Conservation (phyloP, 2,329 filamentous ascomycete species). For the Phialophora tarda region DNA sequence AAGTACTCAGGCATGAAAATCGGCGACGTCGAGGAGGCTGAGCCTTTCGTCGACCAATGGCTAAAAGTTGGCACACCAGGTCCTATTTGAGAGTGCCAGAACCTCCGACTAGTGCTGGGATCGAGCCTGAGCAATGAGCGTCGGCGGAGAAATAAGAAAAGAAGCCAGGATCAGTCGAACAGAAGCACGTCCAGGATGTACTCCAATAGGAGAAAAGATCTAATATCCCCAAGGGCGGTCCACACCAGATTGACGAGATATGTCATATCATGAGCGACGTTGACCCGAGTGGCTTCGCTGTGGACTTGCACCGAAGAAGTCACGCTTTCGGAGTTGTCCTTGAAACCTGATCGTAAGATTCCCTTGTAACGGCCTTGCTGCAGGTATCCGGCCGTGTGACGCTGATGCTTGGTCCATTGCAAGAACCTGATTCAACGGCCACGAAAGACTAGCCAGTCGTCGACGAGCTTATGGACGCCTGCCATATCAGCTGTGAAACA, state of each 20-base stretch:
- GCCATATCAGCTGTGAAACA: constrained; percentile 36
- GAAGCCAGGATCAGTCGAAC: constrained; percentile 25
- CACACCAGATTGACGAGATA: constrained; percentile 24
- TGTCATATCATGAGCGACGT: constrained; percentile 33
- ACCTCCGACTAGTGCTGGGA: constrained; percentile 7
- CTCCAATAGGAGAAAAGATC: constrained; percentile 28
- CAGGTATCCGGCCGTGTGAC: constrained; percentile 35
- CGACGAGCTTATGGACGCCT: constrained; percentile 22
- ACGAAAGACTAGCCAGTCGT: constrained; percentile 31
- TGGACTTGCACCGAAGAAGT: constrained; percentile 25
- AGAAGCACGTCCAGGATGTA: constrained; percentile 25
- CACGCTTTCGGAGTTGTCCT: constrained; percentile 31
- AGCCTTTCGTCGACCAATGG: constrained; percentile 5
- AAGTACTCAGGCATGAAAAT: constrained; percentile 10
- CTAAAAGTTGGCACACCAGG: constrained; percentile 9
- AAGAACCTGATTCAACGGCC: constrained; percentile 33
- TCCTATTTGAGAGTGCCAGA: constrained; percentile 10
- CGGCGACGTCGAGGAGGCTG: neutral
- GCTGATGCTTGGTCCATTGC: constrained; percentile 32
- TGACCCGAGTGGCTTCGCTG: constrained; percentile 20
- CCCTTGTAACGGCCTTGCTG: constrained; percentile 36
- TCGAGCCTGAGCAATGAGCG: constrained; percentile 23
- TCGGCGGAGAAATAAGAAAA: constrained; percentile 18
- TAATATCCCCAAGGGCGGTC: constrained; percentile 7
- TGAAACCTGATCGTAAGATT: constrained; percentile 38